Evolutionary conservation across 2,329 filamentous ascomycete genomes (phyloP).

Genomic region (Neofusicoccum ribis): DNA sequence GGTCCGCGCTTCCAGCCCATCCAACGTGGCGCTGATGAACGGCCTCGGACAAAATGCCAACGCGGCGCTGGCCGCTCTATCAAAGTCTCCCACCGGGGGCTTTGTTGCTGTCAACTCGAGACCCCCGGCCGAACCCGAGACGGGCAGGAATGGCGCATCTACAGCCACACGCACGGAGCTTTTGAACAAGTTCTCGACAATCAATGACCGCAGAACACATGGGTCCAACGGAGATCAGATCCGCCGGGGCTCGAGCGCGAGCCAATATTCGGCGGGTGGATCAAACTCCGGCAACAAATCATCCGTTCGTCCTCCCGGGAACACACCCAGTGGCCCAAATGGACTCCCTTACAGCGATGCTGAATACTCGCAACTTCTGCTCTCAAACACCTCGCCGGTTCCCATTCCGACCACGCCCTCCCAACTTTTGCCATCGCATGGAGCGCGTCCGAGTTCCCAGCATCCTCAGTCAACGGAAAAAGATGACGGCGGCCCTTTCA

Average conservation of each 20-base stretch:
- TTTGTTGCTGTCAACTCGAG: constrained; percentile 62
- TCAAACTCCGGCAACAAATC: constrained; percentile 37
- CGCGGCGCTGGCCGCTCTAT: constrained; percentile 28
- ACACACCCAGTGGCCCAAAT: constrained; percentile 16
- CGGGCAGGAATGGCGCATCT: constrained; percentile 51
- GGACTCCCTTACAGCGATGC: constrained; percentile 27
- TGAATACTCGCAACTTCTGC: constrained; percentile 43
- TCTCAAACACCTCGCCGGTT: constrained; percentile 44
- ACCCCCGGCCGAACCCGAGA: constrained; percentile 37
- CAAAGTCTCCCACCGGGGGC: constrained; percentile 43
- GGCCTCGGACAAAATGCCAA: constrained; percentile 35
- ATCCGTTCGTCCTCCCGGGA: constrained; percentile 26
- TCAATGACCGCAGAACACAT: constrained; percentile 51
- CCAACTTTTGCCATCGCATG: constrained; percentile 49
- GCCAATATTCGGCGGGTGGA: constrained; percentile 33
- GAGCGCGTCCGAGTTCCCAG: constrained; percentile 42
- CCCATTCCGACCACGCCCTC: constrained; percentile 58
- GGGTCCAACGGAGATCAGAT: constrained; percentile 28
- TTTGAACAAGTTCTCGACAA: constrained; percentile 63
- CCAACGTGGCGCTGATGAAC: constrained; percentile 45
- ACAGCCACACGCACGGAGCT: constrained; percentile 60
- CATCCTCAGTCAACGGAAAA: constrained; percentile 42
- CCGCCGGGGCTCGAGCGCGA: constrained; percentile 31
- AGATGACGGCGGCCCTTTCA: constrained; percentile 60
- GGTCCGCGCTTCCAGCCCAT: constrained; percentile 39